Evolutionary conservation across 768 basidiomycete species (phyloP).

Genomic region (Tephrocybe rancida): DNA sequence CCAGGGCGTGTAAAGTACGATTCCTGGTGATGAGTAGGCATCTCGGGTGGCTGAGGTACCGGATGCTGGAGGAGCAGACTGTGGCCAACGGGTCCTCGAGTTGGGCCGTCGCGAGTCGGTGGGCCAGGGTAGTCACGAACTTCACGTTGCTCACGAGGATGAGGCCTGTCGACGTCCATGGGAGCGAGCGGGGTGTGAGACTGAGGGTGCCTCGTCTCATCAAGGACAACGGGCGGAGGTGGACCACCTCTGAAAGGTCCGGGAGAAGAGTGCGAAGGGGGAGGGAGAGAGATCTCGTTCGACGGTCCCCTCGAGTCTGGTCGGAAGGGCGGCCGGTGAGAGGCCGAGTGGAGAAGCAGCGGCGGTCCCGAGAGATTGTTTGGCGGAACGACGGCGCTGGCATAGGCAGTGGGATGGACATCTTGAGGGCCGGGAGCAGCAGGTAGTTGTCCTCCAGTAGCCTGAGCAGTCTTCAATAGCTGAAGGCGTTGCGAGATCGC

Average conservation of each 20-base stretch:
- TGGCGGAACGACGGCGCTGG: conserved; percentile 73
- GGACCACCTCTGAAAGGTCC: conserved; percentile 83
- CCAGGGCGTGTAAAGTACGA: conserved; percentile 54
- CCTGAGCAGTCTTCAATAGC: conserved; percentile 79
- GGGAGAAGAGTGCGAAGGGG: conserved; percentile 65
- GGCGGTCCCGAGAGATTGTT: conserved; percentile 70
- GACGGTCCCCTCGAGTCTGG: conserved; percentile 69
- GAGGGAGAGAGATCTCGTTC: conserved; percentile 58
- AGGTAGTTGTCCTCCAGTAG: conserved; percentile 72
- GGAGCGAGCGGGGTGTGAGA: conserved; percentile 77
- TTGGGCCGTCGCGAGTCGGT: conserved; percentile 39
- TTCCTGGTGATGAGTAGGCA: conserved; percentile 49
- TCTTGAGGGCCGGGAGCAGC: conserved; percentile 93
- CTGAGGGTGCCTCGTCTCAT: conserved; percentile 69
- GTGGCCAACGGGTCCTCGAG: conserved; percentile 58
- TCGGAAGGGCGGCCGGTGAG: conserved; percentile 59
- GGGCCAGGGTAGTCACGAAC: conserved; percentile 55
- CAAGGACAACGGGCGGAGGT: conserved; percentile 79
- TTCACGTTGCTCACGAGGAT: conserved; percentile 23
- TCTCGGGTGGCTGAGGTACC: conserved; percentile 46
- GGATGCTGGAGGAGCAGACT: conserved; percentile 69
- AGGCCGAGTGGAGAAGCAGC: conserved; percentile 57
- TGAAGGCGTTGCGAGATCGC: conserved; percentile 82
- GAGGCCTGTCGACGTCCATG: conserved; percentile 73
- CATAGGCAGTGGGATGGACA: conserved; percentile 95